Evolutionary conservation across 805 yeast genomes (phyloP), one percentile per base, ranked within the genome.

Genomic region (Peterozyma toletana): DNA sequence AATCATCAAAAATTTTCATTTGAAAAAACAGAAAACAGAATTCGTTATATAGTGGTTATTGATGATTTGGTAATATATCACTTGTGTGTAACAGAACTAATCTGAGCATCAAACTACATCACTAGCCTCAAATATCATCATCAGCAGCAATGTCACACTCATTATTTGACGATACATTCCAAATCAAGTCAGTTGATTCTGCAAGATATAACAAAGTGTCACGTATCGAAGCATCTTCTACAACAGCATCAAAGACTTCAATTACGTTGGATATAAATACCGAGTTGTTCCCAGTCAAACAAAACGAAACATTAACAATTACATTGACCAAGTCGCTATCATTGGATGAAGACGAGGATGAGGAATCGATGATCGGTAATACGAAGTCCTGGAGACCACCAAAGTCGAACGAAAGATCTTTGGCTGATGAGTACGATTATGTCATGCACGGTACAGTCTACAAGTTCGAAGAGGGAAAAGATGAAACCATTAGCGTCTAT

Each of bases 391-490:
- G 91, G 90, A 75, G 89, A 61, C 88, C 86, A 9, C 95, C 96
- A 38, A 85, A 77, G 63, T 75, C 85, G 11, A 86, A 83, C 47
- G 96, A 89, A 53, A 77, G 83, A 58, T 77, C 95, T 5, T 73
- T 91, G 56, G 96, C 96, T 52, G 97, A 91, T 62, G 98, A 93
- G 59, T 91, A 89, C 68, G 98, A 91, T 63, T 93, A 93, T 57
- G 98, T 93, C 52, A 91, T 93, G 98, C 81, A 90, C 62, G 99
- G 99, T 43, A 89, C 96, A 6, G 95, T 93, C 38, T 93, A 93
- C 72, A 90, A 91, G 63, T 93, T 93, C 59, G 96, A 91, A 62
- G 99, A 93, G 67, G 77, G 77, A 51, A 67, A 69, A 52, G 68
- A 66, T 46, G 86, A 81, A 57, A 70, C 70, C 51, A 84, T 88